Percentiles rank a stretch among this genome's conserved stretches.
Evolutionary conservation across 345 rosid species (phyloP).

Genomic region (Capsella bursapastoris): DNA sequence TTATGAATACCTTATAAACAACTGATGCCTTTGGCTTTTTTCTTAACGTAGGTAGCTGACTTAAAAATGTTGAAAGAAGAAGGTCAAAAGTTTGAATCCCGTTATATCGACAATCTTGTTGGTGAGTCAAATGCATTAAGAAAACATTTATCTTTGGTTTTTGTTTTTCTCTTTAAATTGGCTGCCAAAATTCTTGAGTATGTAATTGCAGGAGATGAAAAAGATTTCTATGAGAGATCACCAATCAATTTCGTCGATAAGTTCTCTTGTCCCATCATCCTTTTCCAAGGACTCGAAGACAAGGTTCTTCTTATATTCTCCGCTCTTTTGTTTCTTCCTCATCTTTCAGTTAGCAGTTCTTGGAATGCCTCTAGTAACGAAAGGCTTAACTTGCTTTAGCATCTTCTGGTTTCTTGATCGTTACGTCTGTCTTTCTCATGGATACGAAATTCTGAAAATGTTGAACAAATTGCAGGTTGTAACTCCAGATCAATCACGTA

Average conservation of each 20-base stretch:
- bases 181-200: constrained; percentile 29
- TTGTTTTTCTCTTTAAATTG: constrained; percentile 1
- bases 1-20: constrained; percentile 7
- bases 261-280: constrained; percentile 94
- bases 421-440: neutral
- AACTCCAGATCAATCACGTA: constrained; percentile 88
- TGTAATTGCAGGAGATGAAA: constrained; percentile 64
- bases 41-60: constrained; percentile 73
- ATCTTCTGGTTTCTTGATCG: constrained; percentile 14
- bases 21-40: neutral
- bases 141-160: constrained; percentile 4
- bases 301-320: constrained; percentile 58
- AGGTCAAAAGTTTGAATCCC: constrained; percentile 91
- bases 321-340: neutral
- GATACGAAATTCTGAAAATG: neutral
- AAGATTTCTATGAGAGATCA: constrained; percentile 74
- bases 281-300: constrained; percentile 95
- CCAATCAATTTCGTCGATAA: constrained; percentile 82
- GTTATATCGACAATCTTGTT: constrained; percentile 84
- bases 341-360: neutral
- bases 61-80: constrained; percentile 79
- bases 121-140: constrained; percentile 54
- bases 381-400: constrained; percentile 11
- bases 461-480: constrained; percentile 65
- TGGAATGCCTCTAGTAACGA: constrained; percentile 5